Evolutionary conservation across 331 rosid species (phyloP).

Genomic region (Prunus yedoensis): DNA sequence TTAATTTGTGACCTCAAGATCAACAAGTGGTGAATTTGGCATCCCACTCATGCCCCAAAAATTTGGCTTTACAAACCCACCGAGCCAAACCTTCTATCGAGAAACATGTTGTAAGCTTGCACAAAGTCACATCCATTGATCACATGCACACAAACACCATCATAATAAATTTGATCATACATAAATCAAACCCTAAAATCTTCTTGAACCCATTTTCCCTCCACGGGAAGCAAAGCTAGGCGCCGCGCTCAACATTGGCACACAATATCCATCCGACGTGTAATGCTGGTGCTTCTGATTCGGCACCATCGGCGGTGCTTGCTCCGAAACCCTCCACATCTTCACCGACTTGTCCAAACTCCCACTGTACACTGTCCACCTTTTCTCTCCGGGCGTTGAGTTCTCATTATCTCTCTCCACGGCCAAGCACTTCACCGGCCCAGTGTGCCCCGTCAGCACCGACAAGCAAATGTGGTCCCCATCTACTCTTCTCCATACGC

Average conservation of each 20-base stretch:
- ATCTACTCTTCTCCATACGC: conserved; percentile 64
- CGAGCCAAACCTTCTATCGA: too few species aligned
- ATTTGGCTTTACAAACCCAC: too few species aligned
- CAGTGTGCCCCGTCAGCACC: conserved; percentile 56
- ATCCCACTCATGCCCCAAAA: too few species aligned
- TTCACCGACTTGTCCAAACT: conserved; percentile 91
- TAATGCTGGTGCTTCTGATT: conserved; percentile 11
- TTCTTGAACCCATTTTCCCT: conserved; percentile 31
- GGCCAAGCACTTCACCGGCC: conserved; percentile 86
- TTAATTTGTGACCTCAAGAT: too few species aligned
- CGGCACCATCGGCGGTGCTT: background rate
- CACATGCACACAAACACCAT: background rate
- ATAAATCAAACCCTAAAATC: conserved; percentile 8
- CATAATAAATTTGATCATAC: background rate
- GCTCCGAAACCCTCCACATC: conserved; percentile 72
- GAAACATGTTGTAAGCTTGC: background rate
- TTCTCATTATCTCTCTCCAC: conserved; percentile 48
- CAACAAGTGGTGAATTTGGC: too few species aligned
- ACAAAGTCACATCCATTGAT: background rate
- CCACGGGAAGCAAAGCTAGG: conserved; percentile 19
- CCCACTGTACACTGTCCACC: conserved; percentile 74
- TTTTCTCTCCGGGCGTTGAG: conserved; percentile 13
- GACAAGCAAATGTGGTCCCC: conserved; percentile 50
- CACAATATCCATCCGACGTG: conserved; percentile 15
- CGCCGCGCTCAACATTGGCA: conserved; percentile 13